Evolutionary conservation across 495 filamentous ascomycete genomes (phyloP).

Genomic region (Astrocystis sublimbata): DNA sequence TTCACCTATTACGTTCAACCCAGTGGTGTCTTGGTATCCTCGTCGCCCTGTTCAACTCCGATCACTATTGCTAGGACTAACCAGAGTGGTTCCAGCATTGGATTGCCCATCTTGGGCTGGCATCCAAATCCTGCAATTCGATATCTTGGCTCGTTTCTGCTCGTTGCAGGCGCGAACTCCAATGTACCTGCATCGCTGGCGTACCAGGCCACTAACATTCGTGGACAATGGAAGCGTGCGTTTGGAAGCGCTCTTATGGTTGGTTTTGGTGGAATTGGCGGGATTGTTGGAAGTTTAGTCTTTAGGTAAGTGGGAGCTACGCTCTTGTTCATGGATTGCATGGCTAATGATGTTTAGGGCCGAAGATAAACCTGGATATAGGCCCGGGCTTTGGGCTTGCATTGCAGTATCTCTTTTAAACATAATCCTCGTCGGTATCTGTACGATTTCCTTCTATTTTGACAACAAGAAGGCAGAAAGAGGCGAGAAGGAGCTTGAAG

Average conservation of each 20-base stretch:
- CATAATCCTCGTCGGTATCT: constrained; percentile 37
- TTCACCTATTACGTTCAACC: too few species aligned
- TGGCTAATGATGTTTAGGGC: constrained; percentile 35
- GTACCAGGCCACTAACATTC: constrained; percentile 63
- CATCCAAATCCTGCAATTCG: constrained; percentile 46
- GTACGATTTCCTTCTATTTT: constrained; percentile 33
- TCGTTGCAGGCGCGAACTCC: constrained; percentile 55
- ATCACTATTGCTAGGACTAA: not conserved
- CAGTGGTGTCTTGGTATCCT: too few species aligned
- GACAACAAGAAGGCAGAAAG: constrained; percentile 46
- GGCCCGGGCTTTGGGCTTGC: constrained; percentile 48
- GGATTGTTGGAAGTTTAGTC: constrained; percentile 58
- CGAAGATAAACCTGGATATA: constrained; percentile 38
- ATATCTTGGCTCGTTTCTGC: constrained; percentile 63
- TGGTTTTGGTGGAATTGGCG: constrained; percentile 59
- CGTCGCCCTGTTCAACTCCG: too few species aligned
- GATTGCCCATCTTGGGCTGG: constrained; percentile 43
- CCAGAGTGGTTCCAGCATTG: not conserved
- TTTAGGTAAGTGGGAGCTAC: constrained; percentile 42
- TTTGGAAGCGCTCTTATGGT: constrained; percentile 59
- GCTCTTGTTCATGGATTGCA: not conserved
- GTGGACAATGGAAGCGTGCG: constrained; percentile 67
- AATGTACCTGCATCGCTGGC: constrained; percentile 57
- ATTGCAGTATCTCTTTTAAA: constrained; percentile 39
- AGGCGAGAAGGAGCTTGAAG: constrained; percentile 48